Evolutionary conservation across 805 yeast genomes (phyloP), one percentile per base, ranked within the genome.

Genomic region (Candida sakaeoensis): DNA sequence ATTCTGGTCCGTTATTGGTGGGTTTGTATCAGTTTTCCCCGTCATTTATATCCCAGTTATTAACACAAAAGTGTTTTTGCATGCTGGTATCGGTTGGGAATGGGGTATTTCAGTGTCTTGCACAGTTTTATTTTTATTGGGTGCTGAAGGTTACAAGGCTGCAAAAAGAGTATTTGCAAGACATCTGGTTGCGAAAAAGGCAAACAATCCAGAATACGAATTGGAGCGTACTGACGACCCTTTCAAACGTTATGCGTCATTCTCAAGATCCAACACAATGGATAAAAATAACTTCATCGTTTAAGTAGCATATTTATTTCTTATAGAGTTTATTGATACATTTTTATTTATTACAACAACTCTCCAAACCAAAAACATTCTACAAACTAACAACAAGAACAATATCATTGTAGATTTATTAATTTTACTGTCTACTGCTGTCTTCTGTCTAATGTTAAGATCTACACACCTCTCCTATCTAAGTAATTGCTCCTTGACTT

Each of bases 191-290:
- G 33, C 19, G 2, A 50, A 44, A 26, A 41, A 45, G 21, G 54
- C 45, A 8, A 45, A 38, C 18, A 58, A 56, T 40, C 68, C 70
- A 3, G 69, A 62, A 46, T 56, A 62, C 43, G 70, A 65, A 33
- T 58, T 65, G 50, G 68, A 61, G 46, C 58, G 68, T 48, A 77
- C 77, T 51, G 71, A 65, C 48, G 70, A 65, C 49, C 69, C 70
- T 10, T 67, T 67, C 54, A 48, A 63, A 47, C 56, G 54, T 46
- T 65, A 63, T 44, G 68, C 70, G 2, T 61, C 70, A 2, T 65
- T 65, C 46, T 64, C 72, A 24, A 60, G 65, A 48, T 44, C 57
- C 30, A 63, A 60, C 50, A 66, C 71, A 4, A 47, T 60, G 45
- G 67, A 59, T 30, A 44, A 40, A 10, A 43, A 44, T 12, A 16